Evolutionary conservation across 495 filamentous ascomycete genomes (phyloP), one percentile per base, ranked within the genome.

Genomic region (Aspergillus steynii): DNA sequence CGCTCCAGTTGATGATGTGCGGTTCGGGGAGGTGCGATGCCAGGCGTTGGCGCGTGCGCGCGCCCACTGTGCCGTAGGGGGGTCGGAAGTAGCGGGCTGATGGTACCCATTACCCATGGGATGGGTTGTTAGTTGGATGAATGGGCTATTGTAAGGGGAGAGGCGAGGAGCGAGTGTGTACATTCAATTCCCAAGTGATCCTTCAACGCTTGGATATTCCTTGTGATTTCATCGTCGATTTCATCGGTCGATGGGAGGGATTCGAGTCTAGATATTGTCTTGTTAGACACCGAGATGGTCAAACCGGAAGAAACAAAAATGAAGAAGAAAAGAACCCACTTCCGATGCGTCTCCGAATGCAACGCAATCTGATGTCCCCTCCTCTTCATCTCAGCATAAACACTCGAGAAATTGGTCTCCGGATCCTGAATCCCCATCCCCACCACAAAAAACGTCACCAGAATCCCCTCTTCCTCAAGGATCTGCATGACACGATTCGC

Each of bases 391-490:
- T 86, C 83, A 56, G 74, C 75, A 73, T 91, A 91, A 29, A 88
- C 79, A 32, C 70, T 73, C n/a, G 86, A 83, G 15, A 91, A 77
- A 55, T 88, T 88, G 27, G 80, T 87, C 10, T 72, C 68, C 1
- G 60, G 45, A 67, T 92, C 87, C 5, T 86, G 68, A 0, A 93
- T 76, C 0, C 88, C 85, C 6, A 81, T 74, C 1, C 89, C 89
- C 48, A 92, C 89, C 42, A 87, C 90, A 73, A 93, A 93, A 74
- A 93, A 93, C 1, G 90, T 93, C 1, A 90, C 88, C 61, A 83
- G 80, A 61, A 92, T 86, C 46, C 70, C 53, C 37, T 86, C 89
- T 10, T 83, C 80, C 10, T 85, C 80, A 56, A 93, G 77, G 34
- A 88, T 85, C 28, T 80, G 67, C 81, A 90, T 85, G 42, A 93